These are phyloP conservation scores for Trifolium fragiferum DNA, from an alignment of 306 rosid genomes.

Conservation along the genomic window DNA sequence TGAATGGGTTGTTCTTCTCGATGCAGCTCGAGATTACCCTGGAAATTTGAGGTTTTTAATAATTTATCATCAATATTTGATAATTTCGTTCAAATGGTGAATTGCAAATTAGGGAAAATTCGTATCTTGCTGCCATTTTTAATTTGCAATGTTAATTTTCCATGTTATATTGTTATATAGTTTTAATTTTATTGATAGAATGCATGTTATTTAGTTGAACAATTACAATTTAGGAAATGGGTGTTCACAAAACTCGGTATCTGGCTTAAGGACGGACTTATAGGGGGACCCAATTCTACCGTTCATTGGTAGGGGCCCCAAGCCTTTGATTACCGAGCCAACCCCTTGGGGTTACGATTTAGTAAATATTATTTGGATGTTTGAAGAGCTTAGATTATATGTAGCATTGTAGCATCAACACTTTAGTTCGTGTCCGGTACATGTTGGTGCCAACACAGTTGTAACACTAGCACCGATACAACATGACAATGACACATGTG, in stretches of 20 bases:
- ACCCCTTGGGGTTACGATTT: background rate
- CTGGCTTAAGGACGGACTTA: too few relatives aligned
- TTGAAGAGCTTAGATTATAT: background rate
- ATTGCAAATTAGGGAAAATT: background rate
- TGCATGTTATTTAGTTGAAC: background rate
- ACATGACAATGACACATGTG: background rate
- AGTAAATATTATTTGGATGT: background rate
- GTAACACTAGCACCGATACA: background rate
- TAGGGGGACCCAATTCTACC: too few relatives aligned
- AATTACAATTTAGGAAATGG: too few relatives aligned
- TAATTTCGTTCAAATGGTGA: background rate
- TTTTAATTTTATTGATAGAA: background rate
- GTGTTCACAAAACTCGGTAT: too few relatives aligned
- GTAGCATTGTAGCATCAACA: background rate
- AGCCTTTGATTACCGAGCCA: too few relatives aligned
- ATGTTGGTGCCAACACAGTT: background rate
- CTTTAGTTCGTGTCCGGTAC: background rate
- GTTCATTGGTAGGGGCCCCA: too few relatives aligned
- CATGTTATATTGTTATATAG: background rate
- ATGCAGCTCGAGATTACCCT: slow-evolving; percentile 62
- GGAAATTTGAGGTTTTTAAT: slow-evolving; percentile 66
- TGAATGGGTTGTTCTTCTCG: slow-evolving; percentile 72
- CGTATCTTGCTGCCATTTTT: background rate
- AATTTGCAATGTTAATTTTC: background rate
- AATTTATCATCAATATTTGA: background rate